Evolutionary conservation across 164 flowering plant genomes (phyloP), one percentile per base, ranked within the genome.

Genomic region (Paratinospora sagittata): DNA sequence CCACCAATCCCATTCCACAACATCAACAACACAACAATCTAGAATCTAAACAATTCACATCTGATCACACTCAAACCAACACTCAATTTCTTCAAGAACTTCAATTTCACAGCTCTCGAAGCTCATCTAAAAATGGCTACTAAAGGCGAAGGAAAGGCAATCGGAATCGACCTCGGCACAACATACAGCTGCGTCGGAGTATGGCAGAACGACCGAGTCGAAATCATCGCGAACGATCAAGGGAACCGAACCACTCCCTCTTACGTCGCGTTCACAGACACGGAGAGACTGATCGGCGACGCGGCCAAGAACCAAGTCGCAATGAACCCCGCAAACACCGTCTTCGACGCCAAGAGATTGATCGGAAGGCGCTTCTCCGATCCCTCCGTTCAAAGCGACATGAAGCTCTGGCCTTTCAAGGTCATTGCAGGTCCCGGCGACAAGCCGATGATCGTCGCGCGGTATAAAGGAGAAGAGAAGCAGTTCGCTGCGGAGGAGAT

Each of bases 241-340:
- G 82, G 82, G 30, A 80, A 80, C 71, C 74, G 82, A 19, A 80
- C 82, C 9, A 77, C 82, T 24, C 82, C 82, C 0, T 80, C 82
- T 23, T 80, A 80, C 65, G 82, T 80, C 8, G 83, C 81, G 16
- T 80, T 80, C 77, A 78, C 83, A 16, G 83, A 80, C 68, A 77
- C 80, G 27, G 83, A 80, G 73, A 70, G 83, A 6, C 67, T 80
- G 7, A 70, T 80, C 37, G 83, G 83, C 30, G 83, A 80, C n/a
- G 78, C 83, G 16, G 83, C 83, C 27, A 77, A 75, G 71, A 78
- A 80, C 65, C 83, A 80, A 27, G 81, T 70, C 37, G 83, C 81
- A 58, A 63, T 78, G 67, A 81, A 81, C 52, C 81, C 81, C 4
- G 23, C 63, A 19, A 81, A 78, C 78, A 81, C 84, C 0, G 84